Evolutionary conservation across 495 filamentous ascomycete genomes (phyloP), one percentile per base, ranked within the genome.

Genomic region (Geopyxis carbonaria): DNA sequence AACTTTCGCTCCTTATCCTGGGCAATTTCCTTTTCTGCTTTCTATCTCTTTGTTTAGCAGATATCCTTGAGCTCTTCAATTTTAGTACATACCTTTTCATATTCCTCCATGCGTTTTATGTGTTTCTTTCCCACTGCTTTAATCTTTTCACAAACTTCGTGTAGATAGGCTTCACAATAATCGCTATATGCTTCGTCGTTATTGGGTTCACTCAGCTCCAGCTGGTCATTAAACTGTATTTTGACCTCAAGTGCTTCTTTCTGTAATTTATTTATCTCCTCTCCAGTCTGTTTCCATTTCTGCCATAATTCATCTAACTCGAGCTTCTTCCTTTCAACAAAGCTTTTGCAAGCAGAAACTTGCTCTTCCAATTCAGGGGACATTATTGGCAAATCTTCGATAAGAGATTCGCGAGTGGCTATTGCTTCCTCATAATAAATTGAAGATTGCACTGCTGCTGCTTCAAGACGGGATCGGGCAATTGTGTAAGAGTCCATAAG

Each of bases 71-170:
- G n/a, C n/a, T n/a, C n/a, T n/a, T n/a, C n/a, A n/a, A n/a, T n/a
- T n/a, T n/a, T n/a, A n/a, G n/a, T n/a, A n/a, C 48, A 30, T 28
- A 53, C 50, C 42, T 50, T 53, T 34, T 53, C 50, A 22, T 48
- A 47, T 9, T 48, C 45, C 22, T 53, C 49, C 50, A 53, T 48
- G 27, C 47, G 53, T 24, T 43, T 46, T 14, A 21, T 13, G 48
- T 48, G 53, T 35, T 39, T 38, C 24, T 42, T 47, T 13, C 45
- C 50, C 22, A 52, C 41, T 18, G 20, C 29, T 16, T 40, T 47
- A 18, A 48, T 39, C 14, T 36, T 43, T 20, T 34, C 36, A 15
- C 41, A 5, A 7, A 46, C 22, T 28, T 34, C 30, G 27, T 48
- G 43, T 38, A 42, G 40, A 10, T 29, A 38, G 2, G n/a, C 42